A percentile compares a stretch with the other conserved stretches of the same genome.
Evolutionary conservation across 78 protist species (phyloP).

Genomic region (Dictyostelium intermedium): DNA sequence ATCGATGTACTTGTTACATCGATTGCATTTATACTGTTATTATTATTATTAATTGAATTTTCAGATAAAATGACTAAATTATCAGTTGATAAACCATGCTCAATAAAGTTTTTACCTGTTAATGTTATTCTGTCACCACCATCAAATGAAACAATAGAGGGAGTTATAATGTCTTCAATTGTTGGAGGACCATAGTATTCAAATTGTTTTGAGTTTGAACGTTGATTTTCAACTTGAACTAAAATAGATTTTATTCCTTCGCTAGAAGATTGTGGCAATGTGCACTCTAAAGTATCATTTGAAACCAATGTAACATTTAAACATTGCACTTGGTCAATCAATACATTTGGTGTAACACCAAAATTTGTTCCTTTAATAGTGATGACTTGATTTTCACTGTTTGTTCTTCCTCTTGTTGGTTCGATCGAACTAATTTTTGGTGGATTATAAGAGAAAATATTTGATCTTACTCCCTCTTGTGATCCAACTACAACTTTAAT

Average conservation of each 20-base stretch:
- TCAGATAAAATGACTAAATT: not conserved
- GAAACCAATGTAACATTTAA: not conserved
- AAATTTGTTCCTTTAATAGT: slow-evolving; percentile 16
- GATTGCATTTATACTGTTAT: not conserved
- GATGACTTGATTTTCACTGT: not conserved
- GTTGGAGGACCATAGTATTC: slow-evolving; percentile 41
- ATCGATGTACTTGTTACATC: not conserved
- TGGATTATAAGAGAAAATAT: slow-evolving; percentile 21
- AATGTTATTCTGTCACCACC: not conserved
- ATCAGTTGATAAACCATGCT: not conserved
- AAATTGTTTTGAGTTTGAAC: not conserved
- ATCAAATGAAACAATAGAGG: not conserved
- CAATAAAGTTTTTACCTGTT: not conserved
- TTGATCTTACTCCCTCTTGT: not conserved
- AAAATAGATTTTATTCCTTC: not conserved
- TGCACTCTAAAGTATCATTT: not conserved
- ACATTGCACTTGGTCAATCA: slow-evolving; percentile 1
- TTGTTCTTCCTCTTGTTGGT: slow-evolving; percentile 33
- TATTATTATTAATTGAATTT: not conserved
- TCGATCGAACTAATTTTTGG: not conserved
- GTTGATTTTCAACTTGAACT: not conserved
- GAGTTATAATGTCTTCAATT: not conserved
- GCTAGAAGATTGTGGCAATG: not conserved
- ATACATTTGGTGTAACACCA: slow-evolving; percentile 15
- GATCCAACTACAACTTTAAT: slow-evolving; percentile 33